Evolutionary conservation across 192 early-diverging fungal genomes (phyloP), one percentile per base, ranked within the genome.

Genomic region (Glomus cerebriforme): DNA sequence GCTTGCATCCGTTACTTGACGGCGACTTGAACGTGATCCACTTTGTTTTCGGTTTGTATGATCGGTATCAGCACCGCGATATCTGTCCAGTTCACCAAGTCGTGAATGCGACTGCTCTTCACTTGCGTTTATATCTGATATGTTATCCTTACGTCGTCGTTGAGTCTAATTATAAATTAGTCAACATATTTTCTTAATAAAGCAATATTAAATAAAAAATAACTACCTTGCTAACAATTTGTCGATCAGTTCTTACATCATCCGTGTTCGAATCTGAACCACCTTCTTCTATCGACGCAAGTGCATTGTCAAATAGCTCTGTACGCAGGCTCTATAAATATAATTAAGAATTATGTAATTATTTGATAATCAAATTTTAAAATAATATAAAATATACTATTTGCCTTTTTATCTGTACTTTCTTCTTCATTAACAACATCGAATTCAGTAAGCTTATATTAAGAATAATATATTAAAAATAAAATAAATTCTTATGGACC

Each of bases 201-300:
- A 22, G 27, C 8, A 67, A 67, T 7, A 37, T 34, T 34, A 37
- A 35, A 7, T 8, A 67, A 67, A 34, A 67, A 19, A 8, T 35
- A 34, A 37, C 32, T 34, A 67, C 65, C 31, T 67, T 67, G 63
- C 29, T 24, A 31, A 54, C 19, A 54, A 3, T 15, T 22, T 13
- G 32, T 67, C n/a, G 63, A 9, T 27, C 35, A n/a, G n/a, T n/a
- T 9, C 37, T 32, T 45, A 49, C n/a, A 43, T 72, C 70, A 24
- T 72, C 70, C 1, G 37, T 72, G 43, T 72, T 72, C 37, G 70
- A 72, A 49, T 72, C 70, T 12, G 70, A 72, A 27, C 70, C 45
- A 17, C 39, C 70, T 34, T 67, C 65, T 19, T 27, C 26, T 49
- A 72, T 72, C 32, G 43, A 43, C 8, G 39, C 22, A 17, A 24